Percentiles rank a stretch among this genome's conserved stretches.
phyloP scores from a whole-genome alignment of 116 monocot genomes.

The Cymodocea nodosa region DNA sequence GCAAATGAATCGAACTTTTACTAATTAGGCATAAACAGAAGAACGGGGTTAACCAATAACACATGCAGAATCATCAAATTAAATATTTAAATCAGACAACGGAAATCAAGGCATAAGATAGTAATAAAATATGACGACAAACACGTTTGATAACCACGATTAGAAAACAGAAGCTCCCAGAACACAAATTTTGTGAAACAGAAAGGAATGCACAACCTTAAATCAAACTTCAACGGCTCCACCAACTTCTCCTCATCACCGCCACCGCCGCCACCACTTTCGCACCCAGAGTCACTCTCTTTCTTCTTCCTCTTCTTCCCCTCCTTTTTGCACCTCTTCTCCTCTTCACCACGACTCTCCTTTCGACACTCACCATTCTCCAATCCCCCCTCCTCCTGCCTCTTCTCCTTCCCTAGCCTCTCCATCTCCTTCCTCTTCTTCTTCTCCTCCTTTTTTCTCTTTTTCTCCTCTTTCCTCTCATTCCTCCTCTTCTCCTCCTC shows the following conservation, averaged over 20 bases:
- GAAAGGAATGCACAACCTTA: neutral
- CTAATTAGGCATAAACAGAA: no score
- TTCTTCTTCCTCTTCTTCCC: neutral
- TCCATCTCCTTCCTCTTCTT: slow-evolving; percentile 8
- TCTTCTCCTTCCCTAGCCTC: slow-evolving; percentile 7
- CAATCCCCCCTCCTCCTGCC: slow-evolving; percentile 4
- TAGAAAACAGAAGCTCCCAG: neutral
- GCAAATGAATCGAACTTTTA: slow-evolving; percentile 6
- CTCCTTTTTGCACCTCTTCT: slow-evolving; percentile 8
- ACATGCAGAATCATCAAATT: no score
- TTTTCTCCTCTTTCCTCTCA: slow-evolving; percentile 7
- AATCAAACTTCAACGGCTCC: neutral
- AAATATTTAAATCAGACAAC: no score
- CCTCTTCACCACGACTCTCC: slow-evolving; percentile 7
- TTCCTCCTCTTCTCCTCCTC: neutral
- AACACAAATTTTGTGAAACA: neutral
- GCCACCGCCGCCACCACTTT: neutral
- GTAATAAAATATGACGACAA: no score
- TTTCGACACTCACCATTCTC: no score
- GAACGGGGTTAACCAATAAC: no score
- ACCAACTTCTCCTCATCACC: neutral
- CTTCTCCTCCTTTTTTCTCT: slow-evolving; percentile 9
- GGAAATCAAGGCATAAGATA: no score
- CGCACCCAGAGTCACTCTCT: neutral
- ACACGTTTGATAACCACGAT: neutral